Evolutionary conservation across 2,329 filamentous ascomycete species (phyloP), one percentile per base, ranked within the genome.

Genomic region (Alternaria tenuissima): DNA sequence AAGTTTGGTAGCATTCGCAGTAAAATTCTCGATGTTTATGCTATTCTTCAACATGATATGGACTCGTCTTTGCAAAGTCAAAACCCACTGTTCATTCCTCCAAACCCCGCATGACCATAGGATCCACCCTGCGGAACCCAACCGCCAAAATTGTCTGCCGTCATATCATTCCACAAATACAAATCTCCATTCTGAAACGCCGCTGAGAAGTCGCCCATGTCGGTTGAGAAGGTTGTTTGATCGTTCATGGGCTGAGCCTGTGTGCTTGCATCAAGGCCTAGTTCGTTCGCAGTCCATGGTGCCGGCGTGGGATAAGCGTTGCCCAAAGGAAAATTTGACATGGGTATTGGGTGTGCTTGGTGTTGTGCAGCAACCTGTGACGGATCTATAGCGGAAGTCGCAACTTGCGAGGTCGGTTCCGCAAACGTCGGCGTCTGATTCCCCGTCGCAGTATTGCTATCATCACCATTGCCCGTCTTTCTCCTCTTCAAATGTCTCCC

Each of bases 141-240:
- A 0, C 72, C 71, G 12, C 71, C 74, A 41, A 72, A 74, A 36
- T 66, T 73, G n/a, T 77, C 75, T 2, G 59, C 65, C 12, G 67
- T 69, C n/a, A 72, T 62, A 28, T 76, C 76, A 48, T 77, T 76
- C 76, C 76, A 78, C 2, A 78, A 62, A 57, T 77, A 77, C 53
- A 78, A 62, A 55, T 78, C 76, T 8, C 76, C 76, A 20, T 77
- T 71, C 30, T 77, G 73, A 51, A 78, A 77, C 3, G 76, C 74
- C 0, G 69, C 63, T 0, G 69, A 70, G 55, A 78, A 77, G 34
- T 77, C 75, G 2, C 70, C 69, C 63, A 77, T 73, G 20, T 74
- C 73, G 4, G 69, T 62, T 1, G 70, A 61, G 16, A 70, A 70
- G 0, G 58, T 46, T 4, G 58, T 42, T 57, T 65, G 62, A n/a